These are phyloP conservation scores for Penicillium pancosmium DNA, from an alignment of 495 filamentous ascomycete genomes.

Conservation along the genomic window DNA sequence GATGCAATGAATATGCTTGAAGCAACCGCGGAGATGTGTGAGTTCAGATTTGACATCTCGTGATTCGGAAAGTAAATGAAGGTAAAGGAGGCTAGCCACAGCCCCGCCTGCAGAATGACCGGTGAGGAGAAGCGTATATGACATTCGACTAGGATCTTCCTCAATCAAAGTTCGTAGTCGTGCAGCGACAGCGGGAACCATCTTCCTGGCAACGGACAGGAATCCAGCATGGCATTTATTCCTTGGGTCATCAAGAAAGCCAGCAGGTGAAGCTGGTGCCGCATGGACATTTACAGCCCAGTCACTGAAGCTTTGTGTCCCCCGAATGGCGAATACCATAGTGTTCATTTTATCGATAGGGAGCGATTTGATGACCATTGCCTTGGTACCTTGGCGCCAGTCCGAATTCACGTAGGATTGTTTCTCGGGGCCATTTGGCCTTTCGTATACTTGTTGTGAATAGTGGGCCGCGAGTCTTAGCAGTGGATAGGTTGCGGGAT, in stretches of 20 bases:
- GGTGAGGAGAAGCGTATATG: conserved; percentile 75
- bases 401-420: conserved; percentile 69
- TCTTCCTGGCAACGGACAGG: conserved; percentile 70
- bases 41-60: conserved; percentile 61
- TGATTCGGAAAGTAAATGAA: conserved; percentile 68
- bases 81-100: conserved; percentile 74
- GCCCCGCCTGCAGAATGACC: conserved; percentile 85
- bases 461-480: conserved; percentile 75
- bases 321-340: conserved; percentile 79
- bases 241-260: conserved; percentile 73
- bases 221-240: conserved; percentile 82
- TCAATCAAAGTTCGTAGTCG: conserved; percentile 67
- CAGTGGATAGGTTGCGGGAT: conserved; percentile 69
- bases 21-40: conserved; percentile 62
- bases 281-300: conserved; percentile 80
- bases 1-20: conserved; percentile 77
- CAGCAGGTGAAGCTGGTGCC: conserved; percentile 60
- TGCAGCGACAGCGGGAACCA: conserved; percentile 71
- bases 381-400: conserved; percentile 73
- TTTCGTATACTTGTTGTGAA: conserved; percentile 69
- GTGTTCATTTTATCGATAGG: conserved; percentile 75
- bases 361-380: conserved; percentile 79
- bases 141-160: conserved; percentile 66
- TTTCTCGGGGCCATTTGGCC: conserved; percentile 58
- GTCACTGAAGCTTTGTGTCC: conserved; percentile 77